These are phyloP conservation scores for Pseudonitzschia pungens DNA, from an alignment of 108 stramenopile genomes.

Conservation along the genomic window DNA sequence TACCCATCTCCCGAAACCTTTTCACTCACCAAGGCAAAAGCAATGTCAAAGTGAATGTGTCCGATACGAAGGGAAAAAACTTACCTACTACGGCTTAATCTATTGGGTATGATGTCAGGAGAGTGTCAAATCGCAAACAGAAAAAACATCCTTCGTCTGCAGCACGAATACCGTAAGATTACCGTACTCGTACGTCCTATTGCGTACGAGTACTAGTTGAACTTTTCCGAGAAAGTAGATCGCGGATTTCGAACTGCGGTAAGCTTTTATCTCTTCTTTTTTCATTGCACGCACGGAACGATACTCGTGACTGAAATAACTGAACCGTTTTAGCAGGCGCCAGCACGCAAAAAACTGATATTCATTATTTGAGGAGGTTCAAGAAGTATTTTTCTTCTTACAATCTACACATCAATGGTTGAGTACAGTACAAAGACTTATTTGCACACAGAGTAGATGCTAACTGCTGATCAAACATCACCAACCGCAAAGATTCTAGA, in stretches of 20 bases:
- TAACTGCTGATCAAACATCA: too few relatives aligned
- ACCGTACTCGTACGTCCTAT: not conserved
- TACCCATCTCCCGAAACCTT: not conserved
- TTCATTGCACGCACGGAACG: too few relatives aligned
- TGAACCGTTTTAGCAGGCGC: too few relatives aligned
- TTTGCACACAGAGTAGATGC: too few relatives aligned
- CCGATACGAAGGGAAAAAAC: not conserved
- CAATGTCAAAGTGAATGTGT: not conserved
- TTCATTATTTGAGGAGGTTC: too few relatives aligned
- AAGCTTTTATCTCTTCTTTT: not conserved
- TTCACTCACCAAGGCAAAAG: not conserved
- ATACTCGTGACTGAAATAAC: too few relatives aligned
- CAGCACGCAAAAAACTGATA: too few relatives aligned
- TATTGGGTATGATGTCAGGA: not conserved
- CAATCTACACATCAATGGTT: too few relatives aligned
- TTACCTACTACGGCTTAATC: not conserved
- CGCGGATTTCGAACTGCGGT: not conserved
- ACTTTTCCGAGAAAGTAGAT: not conserved
- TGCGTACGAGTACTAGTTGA: not conserved
- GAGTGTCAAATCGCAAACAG: not conserved
- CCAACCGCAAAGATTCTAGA: too few relatives aligned
- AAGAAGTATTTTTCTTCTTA: too few relatives aligned
- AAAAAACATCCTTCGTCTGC: not conserved
- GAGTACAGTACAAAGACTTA: too few relatives aligned
- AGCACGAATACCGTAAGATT: not conserved